phyloP scores from a whole-genome alignment of 805 yeast genomes.

The Allodekkera sacchari region DNA sequence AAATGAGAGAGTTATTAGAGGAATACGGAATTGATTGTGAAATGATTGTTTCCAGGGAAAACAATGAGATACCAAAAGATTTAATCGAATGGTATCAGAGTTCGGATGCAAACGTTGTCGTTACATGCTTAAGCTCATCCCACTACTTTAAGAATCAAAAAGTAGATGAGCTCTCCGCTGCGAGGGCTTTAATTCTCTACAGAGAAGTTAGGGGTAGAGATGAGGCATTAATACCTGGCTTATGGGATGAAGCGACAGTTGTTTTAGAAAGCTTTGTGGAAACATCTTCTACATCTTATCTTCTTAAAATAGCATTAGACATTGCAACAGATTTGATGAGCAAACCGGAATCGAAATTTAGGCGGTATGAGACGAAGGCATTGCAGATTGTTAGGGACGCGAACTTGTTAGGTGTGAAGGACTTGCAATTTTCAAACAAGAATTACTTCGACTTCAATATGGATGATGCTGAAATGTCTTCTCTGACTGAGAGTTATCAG shows the following conservation, averaged over 20 bases:
- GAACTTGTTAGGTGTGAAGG: constrained; percentile 15
- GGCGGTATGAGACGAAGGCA: constrained; percentile 13
- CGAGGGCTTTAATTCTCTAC: constrained; percentile 18
- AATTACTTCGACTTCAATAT: constrained; percentile 10
- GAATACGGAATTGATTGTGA: constrained; percentile 29
- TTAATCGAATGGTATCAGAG: constrained; percentile 6
- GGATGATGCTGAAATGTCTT: constrained; percentile 1
- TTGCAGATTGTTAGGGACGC: constrained; percentile 14
- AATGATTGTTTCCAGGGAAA: constrained; percentile 22
- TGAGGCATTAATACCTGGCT: constrained; percentile 12
- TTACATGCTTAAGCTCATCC: constrained; percentile 9
- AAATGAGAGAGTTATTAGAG: constrained; percentile 24
- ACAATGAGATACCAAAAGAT: constrained; percentile 30
- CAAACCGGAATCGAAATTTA: constrained; percentile 22
- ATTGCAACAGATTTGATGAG: constrained; percentile 21
- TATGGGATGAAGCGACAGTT: constrained; percentile 10
- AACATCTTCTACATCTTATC: constrained; percentile 14
- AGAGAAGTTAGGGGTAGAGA: too few relatives aligned
- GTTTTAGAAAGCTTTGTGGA: constrained; percentile 17
- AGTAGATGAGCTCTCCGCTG: constrained; percentile 15
- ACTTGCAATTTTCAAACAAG: constrained; percentile 9
- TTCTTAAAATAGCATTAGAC: constrained; percentile 17
- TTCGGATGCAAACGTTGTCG: constrained; percentile 10
- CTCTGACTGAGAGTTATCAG: neutral
- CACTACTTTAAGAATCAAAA: constrained; percentile 15